A percentile compares a stretch with the other conserved stretches of the same genome.
Evolutionary conservation across 352 stramenopile genomes (phyloP).

Genomic region (Poterioochromonas sp.): DNA sequence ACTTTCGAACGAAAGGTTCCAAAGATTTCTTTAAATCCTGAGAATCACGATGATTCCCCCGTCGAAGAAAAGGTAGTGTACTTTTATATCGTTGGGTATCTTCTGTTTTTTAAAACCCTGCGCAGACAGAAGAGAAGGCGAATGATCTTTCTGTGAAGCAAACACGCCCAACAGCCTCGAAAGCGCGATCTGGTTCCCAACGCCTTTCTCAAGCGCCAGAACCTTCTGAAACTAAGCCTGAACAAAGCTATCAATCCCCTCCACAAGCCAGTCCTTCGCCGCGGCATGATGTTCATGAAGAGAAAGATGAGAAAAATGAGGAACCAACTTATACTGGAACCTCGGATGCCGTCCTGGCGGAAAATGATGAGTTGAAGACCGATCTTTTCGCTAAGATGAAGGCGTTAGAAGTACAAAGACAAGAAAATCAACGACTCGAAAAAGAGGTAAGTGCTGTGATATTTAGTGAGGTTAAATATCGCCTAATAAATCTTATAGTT

Average conservation of each 20-base stretch:
- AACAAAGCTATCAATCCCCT: neutral
- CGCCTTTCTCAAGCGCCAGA: neutral
- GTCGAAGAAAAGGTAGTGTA: neutral
- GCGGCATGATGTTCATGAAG: neutral
- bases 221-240: neutral
- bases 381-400: neutral
- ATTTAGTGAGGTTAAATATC: too few relatives aligned
- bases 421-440: too few relatives aligned
- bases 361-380: neutral
- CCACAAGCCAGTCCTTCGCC: neutral
- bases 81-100: neutral
- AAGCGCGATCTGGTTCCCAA: neutral
- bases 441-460: too few relatives aligned
- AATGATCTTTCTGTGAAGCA: neutral
- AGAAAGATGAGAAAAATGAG: too few relatives aligned
- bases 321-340: too few relatives aligned
- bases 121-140: neutral
- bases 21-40: neutral
- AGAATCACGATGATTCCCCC: neutral
- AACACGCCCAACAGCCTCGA: too few relatives aligned
- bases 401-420: too few relatives aligned
- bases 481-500: too few relatives aligned
- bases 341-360: neutral
- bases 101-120: neutral
- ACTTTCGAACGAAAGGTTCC: conserved; percentile 1